phyloP scores from a whole-genome alignment of 176 grass and related monocot species.

The Tuctoria greenei region DNA sequence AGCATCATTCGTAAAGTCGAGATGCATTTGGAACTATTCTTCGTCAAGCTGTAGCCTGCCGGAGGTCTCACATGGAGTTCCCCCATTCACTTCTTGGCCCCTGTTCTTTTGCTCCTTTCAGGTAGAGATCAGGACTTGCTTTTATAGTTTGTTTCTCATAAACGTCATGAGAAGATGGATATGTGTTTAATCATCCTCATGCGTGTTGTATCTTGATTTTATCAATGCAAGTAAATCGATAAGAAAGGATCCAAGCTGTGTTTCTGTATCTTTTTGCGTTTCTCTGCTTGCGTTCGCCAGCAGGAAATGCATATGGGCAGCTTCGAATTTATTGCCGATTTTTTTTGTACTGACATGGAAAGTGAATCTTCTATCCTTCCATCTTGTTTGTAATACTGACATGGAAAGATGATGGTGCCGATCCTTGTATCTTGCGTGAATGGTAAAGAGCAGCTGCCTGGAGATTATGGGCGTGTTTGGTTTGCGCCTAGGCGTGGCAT shows the following conservation, averaged over 20 bases:
- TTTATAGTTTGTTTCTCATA: neutral
- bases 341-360: neutral
- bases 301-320: neutral
- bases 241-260: neutral
- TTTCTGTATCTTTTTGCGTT: neutral
- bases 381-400: neutral
- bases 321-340: too few relatives aligned
- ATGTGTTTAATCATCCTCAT: neutral
- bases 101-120: constrained; percentile 1
- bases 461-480: too few relatives aligned
- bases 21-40: constrained; percentile 32
- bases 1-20: constrained; percentile 22
- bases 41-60: constrained; percentile 41
- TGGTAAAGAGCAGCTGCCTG: too few relatives aligned
- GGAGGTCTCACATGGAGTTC: constrained; percentile 45
- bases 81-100: constrained; percentile 53
- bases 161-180: neutral
- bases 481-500: too few relatives aligned
- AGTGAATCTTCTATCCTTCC: neutral
- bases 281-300: neutral
- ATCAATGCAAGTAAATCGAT: constrained; percentile 17
- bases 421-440: neutral
- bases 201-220: constrained; percentile 24
- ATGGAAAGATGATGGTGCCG: neutral
- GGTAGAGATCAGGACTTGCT: constrained; percentile 20